A percentile compares a stretch with the other conserved stretches of the same genome.
These are phyloP conservation scores for Debaryomyces nepalensis DNA, from an alignment of 1,139 yeast species.

Conservation along the genomic window DNA sequence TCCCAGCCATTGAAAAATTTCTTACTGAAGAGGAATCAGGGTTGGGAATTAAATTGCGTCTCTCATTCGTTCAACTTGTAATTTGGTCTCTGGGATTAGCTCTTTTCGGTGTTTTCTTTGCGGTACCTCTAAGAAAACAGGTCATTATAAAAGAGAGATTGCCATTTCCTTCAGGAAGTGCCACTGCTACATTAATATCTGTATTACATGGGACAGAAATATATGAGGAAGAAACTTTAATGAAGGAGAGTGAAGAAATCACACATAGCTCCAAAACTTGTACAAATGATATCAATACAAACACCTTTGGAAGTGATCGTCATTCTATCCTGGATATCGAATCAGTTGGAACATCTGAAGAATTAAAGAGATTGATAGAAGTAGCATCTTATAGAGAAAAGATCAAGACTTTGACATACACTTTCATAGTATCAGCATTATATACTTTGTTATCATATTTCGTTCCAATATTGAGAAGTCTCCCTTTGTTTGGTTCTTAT, in stretches of 20 bases:
- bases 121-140: constrained; percentile 83
- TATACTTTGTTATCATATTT: constrained; percentile 78
- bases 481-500: constrained; percentile 76
- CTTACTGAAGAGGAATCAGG: constrained; percentile 82
- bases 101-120: constrained; percentile 93
- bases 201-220: constrained; percentile 77
- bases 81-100: constrained; percentile 88
- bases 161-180: constrained; percentile 94
- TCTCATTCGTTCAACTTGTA: constrained; percentile 56
- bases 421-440: constrained; percentile 70
- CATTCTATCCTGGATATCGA: neutral
- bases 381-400: constrained; percentile 52
- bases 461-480: constrained; percentile 63
- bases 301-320: neutral
- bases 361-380: constrained; percentile 11
- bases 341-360: constrained; percentile 22
- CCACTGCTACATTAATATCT: constrained; percentile 90
- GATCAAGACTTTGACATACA: constrained; percentile 56
- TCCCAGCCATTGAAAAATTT: constrained; percentile 94
- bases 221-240: constrained; percentile 40
- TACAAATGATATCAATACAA: neutral
- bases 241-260: constrained; percentile 2
- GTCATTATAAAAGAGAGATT: constrained; percentile 83
- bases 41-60: constrained; percentile 42
- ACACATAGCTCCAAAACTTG: neutral